phyloP scores from a whole-genome alignment of 2,329 filamentous ascomycete genomes.

The Exophiala dermatitidis region DNA sequence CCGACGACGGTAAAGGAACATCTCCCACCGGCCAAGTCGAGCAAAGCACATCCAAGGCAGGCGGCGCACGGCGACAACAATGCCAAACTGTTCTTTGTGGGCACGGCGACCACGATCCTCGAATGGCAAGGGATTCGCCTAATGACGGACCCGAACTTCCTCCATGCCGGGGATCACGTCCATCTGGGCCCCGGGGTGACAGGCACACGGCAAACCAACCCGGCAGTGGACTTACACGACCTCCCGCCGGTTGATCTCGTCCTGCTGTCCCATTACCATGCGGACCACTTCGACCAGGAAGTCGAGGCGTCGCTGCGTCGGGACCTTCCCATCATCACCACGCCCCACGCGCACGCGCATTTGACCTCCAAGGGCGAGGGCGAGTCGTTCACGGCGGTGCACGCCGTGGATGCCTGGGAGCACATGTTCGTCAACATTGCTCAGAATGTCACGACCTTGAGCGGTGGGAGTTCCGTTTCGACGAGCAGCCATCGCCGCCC shows the following conservation, averaged over 20 bases:
- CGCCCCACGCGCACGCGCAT: constrained; percentile 52
- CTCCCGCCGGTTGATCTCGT: constrained; percentile 55
- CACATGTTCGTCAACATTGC: constrained; percentile 40
- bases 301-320: constrained; percentile 47
- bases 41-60: constrained; percentile 34
- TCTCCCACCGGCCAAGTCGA: constrained; percentile 41
- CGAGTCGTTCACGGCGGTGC: constrained; percentile 50
- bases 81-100: constrained; percentile 36
- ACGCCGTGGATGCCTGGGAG: constrained; percentile 52
- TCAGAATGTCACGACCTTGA: neutral
- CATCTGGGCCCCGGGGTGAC: constrained; percentile 59
- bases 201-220: constrained; percentile 49
- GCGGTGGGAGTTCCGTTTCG: neutral
- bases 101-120: constrained; percentile 37
- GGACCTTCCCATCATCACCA: constrained; percentile 56
- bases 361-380: constrained; percentile 39
- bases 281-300: constrained; percentile 50
- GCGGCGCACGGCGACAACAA: constrained; percentile 27
- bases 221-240: constrained; percentile 53
- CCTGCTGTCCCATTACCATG: constrained; percentile 59
- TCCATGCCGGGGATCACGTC: constrained; percentile 59
- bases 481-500: constrained; percentile 29
- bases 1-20: constrained; percentile 27
- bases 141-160: constrained; percentile 53
- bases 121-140: constrained; percentile 37